Conservation (phyloP, 2,329 filamentous ascomycete species). For the Camillea tinctor region DNA sequence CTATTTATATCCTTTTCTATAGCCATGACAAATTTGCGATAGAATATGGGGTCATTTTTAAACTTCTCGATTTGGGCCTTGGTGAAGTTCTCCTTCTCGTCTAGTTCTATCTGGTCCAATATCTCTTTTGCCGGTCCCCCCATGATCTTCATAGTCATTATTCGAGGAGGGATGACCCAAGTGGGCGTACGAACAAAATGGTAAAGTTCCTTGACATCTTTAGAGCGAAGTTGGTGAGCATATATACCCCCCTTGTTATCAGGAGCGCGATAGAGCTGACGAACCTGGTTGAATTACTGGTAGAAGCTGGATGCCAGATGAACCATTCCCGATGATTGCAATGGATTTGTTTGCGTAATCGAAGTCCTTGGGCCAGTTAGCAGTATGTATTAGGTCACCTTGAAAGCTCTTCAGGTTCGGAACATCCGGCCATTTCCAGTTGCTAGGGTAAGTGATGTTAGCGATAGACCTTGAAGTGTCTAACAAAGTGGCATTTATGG, state of each 20-base stretch:
- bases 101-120: slow-evolving; percentile 40
- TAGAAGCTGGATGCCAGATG: slow-evolving; percentile 54
- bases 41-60: slow-evolving; percentile 44
- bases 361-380: slow-evolving; percentile 50
- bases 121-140: slow-evolving; percentile 37
- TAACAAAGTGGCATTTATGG: too few species aligned
- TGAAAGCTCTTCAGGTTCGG: slow-evolving; percentile 45
- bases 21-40: slow-evolving; percentile 45
- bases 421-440: slow-evolving; percentile 54
- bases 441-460: slow-evolving; percentile 31
- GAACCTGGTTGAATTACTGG: slow-evolving; percentile 47
- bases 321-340: slow-evolving; percentile 56
- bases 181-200: slow-evolving; percentile 44
- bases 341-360: slow-evolving; percentile 50
- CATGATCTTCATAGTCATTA: slow-evolving; percentile 38
- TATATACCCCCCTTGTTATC: background rate
- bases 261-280: slow-evolving; percentile 5
- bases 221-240: slow-evolving; percentile 2
- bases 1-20: slow-evolving; percentile 46
- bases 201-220: slow-evolving; percentile 39
- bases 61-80: slow-evolving; percentile 46
- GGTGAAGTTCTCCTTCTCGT: slow-evolving; percentile 43
- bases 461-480: background rate
- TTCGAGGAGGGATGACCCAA: slow-evolving; percentile 41
- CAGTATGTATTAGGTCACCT: slow-evolving; percentile 52